Percentiles rank a stretch among this genome's conserved stretches.
Evolutionary conservation across 176 grass and related monocot genomes (phyloP).

Genomic region (Areca catechu): DNA sequence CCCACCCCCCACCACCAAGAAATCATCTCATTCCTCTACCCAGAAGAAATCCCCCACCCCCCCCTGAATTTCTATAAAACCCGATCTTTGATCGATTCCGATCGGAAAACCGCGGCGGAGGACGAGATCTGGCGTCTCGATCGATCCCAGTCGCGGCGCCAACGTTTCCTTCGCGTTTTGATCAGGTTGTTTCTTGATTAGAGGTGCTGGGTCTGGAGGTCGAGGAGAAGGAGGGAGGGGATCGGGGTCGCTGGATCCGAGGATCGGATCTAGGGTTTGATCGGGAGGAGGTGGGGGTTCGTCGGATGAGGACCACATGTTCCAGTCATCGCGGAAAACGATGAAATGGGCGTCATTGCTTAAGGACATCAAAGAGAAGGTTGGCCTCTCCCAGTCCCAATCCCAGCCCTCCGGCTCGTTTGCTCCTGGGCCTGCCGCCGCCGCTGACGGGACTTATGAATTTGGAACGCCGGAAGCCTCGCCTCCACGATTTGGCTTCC

Average conservation of each 20-base stretch:
- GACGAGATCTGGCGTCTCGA: conserved; percentile 4
- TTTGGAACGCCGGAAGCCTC: conserved; percentile 2
- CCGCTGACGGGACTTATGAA: conserved; percentile 22
- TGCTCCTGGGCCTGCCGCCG: conserved; percentile 17
- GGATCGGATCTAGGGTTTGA: conserved; percentile 56
- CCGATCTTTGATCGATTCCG: background rate
- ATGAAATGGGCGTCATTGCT: conserved; percentile 99
- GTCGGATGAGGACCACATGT: conserved; percentile 72
- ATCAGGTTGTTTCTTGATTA: background rate
- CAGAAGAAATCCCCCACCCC: background rate
- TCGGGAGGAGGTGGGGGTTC: conserved; percentile 13
- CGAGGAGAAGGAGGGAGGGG: background rate
- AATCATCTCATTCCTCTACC: background rate
- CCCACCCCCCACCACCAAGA: too few relatives aligned
- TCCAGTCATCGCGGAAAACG: conserved; percentile 28
- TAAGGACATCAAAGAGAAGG: conserved; percentile 67
- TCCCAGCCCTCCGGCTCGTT: conserved; percentile 21
- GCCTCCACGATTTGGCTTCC: conserved; percentile 16
- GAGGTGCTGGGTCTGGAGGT: background rate
- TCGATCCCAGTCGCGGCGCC: background rate
- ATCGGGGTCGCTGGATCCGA: conserved; percentile 27
- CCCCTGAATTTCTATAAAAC: background rate
- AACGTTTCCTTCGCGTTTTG: background rate
- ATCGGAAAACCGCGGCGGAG: background rate
- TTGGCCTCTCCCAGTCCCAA: conserved; percentile 56